Evolutionary conservation across 371 early-diverging fungal genomes (phyloP).

Genomic region (Synchytrium microbalum): DNA sequence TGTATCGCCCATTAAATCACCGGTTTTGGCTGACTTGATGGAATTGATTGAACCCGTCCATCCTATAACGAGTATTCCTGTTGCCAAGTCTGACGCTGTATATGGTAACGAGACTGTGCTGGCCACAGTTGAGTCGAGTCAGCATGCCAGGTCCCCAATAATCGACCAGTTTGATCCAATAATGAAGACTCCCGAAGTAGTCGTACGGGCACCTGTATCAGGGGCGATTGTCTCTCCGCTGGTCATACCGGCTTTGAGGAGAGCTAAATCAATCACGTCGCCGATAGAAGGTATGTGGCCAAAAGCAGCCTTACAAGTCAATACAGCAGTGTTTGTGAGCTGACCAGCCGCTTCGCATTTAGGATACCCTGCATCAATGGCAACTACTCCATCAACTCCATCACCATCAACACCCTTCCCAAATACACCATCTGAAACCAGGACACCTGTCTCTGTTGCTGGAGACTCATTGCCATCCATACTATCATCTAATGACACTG

Average conservation of each 20-base stretch:
- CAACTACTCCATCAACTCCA: background rate
- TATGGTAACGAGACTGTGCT: background rate
- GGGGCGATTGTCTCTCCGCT: no score
- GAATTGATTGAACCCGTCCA: background rate
- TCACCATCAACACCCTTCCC: background rate
- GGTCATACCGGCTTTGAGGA: no score
- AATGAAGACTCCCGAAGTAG: no score
- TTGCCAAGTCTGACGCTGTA: background rate
- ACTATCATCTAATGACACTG: no score
- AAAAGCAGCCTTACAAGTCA: no score
- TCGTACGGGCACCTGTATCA: no score
- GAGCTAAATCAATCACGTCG: background rate
- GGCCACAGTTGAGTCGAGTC: background rate
- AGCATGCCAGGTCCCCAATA: no score
- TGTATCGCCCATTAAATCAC: background rate
- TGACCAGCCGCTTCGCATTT: background rate
- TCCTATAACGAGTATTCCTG: background rate
- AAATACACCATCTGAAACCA: background rate
- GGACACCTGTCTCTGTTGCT: background rate
- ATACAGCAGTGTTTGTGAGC: no score
- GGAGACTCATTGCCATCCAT: background rate
- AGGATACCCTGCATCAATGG: background rate
- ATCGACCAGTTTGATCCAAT: background rate
- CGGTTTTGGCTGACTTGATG: background rate
- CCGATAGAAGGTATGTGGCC: no score